Evolutionary conservation across 805 yeast species (phyloP).

Genomic region (Ogataea trehalophila): DNA sequence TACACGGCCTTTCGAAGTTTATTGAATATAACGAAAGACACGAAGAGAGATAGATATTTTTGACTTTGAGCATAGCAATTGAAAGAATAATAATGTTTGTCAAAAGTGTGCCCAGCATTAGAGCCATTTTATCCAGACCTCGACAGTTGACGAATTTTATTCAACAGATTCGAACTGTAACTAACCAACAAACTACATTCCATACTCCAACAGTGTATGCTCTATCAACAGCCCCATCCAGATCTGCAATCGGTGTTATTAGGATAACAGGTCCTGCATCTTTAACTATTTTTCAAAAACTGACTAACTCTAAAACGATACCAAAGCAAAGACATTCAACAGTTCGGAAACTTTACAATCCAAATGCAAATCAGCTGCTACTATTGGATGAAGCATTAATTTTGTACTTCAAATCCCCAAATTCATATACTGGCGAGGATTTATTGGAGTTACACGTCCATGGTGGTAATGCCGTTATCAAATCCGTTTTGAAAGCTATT

Average conservation of each 20-base stretch:
- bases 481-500: conserved; percentile 62
- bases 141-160: too few species aligned
- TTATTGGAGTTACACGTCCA: conserved; percentile 84
- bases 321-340: conserved; percentile 54
- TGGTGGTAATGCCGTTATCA: conserved; percentile 86
- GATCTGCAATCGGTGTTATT: conserved; percentile 83
- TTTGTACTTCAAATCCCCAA: conserved; percentile 64
- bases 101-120: too few species aligned
- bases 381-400: conserved; percentile 76
- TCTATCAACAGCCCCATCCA: conserved; percentile 73
- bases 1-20: too few species aligned
- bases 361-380: conserved; percentile 20
- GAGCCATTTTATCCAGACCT: too few species aligned
- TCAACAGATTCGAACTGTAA: not conserved
- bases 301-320: conserved; percentile 36
- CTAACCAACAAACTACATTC: not conserved
- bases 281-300: conserved; percentile 34
- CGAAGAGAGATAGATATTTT: too few species aligned
- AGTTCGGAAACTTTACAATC: conserved; percentile 51
- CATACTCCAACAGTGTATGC: conserved; percentile 78
- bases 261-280: conserved; percentile 76
- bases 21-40: too few species aligned
- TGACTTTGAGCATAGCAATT: too few species aligned
- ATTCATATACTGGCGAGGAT: conserved; percentile 91
- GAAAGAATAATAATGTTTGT: too few species aligned